phyloP scores from a whole-genome alignment of 306 rosid species.

The Acmispon strigosus region DNA sequence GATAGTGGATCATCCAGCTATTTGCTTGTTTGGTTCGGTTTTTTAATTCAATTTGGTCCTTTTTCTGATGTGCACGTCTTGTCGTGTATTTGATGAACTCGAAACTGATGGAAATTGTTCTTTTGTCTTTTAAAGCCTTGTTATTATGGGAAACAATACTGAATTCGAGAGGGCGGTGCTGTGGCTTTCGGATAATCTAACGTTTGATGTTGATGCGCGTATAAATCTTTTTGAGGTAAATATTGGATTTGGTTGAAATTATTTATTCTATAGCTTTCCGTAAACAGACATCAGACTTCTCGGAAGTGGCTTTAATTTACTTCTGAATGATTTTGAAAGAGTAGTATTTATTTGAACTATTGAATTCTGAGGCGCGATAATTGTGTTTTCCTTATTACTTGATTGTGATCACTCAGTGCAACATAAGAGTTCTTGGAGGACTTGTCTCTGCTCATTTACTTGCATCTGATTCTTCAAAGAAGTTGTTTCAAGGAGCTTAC shows the following conservation, averaged over 20 bases:
- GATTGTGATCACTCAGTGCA: conserved; percentile 69
- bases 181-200: conserved; percentile 88
- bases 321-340: conserved; percentile 20
- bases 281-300: background rate
- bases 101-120: conserved; percentile 15
- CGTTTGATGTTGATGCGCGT: conserved; percentile 78
- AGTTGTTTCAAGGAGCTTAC: conserved; percentile 56
- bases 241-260: conserved; percentile 8
- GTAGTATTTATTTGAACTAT: conserved; percentile 1
- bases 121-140: conserved; percentile 49
- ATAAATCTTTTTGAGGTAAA: conserved; percentile 93
- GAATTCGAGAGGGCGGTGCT: conserved; percentile 81
- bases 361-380: conserved; percentile 15
- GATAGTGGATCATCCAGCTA: background rate
- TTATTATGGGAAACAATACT: conserved; percentile 74
- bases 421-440: conserved; percentile 98
- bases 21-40: background rate
- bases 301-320: conserved; percentile 3
- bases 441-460: conserved; percentile 94
- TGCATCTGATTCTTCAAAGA: conserved; percentile 78
- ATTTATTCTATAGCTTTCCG: conserved; percentile 11
- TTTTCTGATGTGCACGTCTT: background rate
- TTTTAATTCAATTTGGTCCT: conserved; percentile 2
- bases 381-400: conserved; percentile 26
- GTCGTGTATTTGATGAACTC: background rate